A percentile compares a stretch with the other conserved stretches of the same genome.
These are phyloP conservation scores for Volutella citrinella DNA, from an alignment of 2,329 filamentous ascomycete species.

Conservation along the genomic window DNA sequence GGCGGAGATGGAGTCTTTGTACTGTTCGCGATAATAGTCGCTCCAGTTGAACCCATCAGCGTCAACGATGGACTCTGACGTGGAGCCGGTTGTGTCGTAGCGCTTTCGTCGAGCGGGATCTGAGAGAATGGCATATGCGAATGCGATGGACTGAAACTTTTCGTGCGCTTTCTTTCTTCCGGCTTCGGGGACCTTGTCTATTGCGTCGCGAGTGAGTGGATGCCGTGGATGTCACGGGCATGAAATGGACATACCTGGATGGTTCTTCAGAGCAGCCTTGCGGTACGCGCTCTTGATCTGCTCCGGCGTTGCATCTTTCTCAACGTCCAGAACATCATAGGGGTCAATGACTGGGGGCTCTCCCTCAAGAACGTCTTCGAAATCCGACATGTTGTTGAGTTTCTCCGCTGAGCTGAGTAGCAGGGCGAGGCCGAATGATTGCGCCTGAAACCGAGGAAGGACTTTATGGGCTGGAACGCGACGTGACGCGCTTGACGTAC, in stretches of 20 bases:
- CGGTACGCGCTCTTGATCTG: slow-evolving; percentile 90
- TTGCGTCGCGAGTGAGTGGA: slow-evolving; percentile 13
- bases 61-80: slow-evolving; percentile 75
- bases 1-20: slow-evolving; percentile 69
- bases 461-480: too few species aligned
- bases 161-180: slow-evolving; percentile 71
- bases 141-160: slow-evolving; percentile 86
- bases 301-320: slow-evolving; percentile 67
- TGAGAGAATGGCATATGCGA: slow-evolving; percentile 91
- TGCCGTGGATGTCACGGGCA: neutral
- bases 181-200: slow-evolving; percentile 72
- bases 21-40: slow-evolving; percentile 85
- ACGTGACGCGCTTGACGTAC: too few species aligned
- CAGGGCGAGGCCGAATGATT: too few species aligned
- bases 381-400: slow-evolving; percentile 43
- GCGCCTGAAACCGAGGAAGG: too few species aligned
- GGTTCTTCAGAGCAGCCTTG: slow-evolving; percentile 82
- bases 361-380: slow-evolving; percentile 51
- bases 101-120: slow-evolving; percentile 75
- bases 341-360: slow-evolving; percentile 68
- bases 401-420: too few species aligned
- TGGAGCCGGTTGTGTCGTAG: slow-evolving; percentile 89
- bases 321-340: slow-evolving; percentile 74
- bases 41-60: slow-evolving; percentile 85
- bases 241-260: slow-evolving; percentile 61